Conservation (phyloP, 192 early-diverging fungal species). For the Gonapodya sp. region DNA sequence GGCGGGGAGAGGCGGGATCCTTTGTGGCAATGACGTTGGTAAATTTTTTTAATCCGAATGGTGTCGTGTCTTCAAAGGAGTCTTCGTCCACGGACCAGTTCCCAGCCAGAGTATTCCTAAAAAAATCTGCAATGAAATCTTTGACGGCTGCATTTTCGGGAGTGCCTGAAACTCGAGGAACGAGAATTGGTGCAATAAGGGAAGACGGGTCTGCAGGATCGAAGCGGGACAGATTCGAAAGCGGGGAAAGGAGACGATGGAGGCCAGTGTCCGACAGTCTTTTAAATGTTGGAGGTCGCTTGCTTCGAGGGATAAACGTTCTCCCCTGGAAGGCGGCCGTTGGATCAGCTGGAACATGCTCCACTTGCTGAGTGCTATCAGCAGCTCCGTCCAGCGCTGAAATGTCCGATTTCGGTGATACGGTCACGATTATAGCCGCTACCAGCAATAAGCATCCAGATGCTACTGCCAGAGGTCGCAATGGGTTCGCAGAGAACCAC, state of each 20-base stretch:
- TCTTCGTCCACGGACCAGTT: constrained; percentile 76
- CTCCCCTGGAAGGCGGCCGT: neutral
- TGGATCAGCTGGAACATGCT: too few species aligned
- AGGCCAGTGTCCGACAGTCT: neutral
- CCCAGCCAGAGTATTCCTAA: constrained; percentile 33
- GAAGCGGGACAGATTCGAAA: neutral
- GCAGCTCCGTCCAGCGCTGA: neutral
- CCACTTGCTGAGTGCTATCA: neutral
- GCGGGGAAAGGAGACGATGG: neutral
- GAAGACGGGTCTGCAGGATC: constrained; percentile 5
- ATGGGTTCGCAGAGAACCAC: neutral
- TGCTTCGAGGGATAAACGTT: neutral
- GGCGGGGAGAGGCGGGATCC: constrained; percentile 54
- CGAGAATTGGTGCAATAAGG: constrained; percentile 59
- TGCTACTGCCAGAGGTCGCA: neutral
- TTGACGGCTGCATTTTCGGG: constrained; percentile 59
- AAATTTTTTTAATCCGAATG: constrained; percentile 63
- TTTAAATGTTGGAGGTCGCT: neutral
- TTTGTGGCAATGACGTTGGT: constrained; percentile 87
- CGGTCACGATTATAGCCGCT: neutral
- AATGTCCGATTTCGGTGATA: neutral
- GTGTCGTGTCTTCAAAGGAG: constrained; percentile 65
- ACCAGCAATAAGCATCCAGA: neutral
- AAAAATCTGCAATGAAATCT: constrained; percentile 46
- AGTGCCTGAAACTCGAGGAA: constrained; percentile 72